phyloP scores from a whole-genome alignment of 129 eudicot species.

The Arctium minus region DNA sequence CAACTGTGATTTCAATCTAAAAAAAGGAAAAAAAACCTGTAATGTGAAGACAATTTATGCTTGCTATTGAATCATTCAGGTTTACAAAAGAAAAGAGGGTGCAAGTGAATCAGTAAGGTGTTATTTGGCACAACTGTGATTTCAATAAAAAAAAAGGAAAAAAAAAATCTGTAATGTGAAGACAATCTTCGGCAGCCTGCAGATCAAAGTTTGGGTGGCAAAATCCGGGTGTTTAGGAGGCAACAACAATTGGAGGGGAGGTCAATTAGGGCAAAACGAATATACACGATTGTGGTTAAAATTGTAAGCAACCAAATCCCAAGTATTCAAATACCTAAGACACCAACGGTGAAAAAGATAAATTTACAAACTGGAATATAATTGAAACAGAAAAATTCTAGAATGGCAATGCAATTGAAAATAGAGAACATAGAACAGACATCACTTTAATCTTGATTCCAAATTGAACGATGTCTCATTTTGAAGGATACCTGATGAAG shows the following conservation, averaged over 20 bases:
- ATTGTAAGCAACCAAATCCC: conserved; percentile 1
- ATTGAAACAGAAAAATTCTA: not conserved
- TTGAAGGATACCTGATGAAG: not conserved
- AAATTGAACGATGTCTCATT: not conserved
- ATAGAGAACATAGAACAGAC: not conserved
- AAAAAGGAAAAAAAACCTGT: no score
- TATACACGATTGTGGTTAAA: not conserved
- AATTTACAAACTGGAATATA: not conserved
- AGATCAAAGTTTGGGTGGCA: not conserved
- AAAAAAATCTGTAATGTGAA: not conserved
- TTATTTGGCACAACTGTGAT: not conserved
- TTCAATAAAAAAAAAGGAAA: no score
- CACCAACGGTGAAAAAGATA: not conserved
- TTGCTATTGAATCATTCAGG: no score
- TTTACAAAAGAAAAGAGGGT: no score
- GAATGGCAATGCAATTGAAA: not conserved
- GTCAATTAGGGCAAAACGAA: no score
- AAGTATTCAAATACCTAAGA: conserved; percentile 1
- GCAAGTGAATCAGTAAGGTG: conserved; percentile 8
- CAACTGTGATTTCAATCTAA: no score
- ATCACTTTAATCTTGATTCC: not conserved
- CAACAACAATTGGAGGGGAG: no score
- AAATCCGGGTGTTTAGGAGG: not conserved
- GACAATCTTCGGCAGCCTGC: not conserved
- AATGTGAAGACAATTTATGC: no score